These are phyloP conservation scores for Clarireedia paspali DNA, from an alignment of 2,329 filamentous ascomycete species.

Conservation along the genomic window DNA sequence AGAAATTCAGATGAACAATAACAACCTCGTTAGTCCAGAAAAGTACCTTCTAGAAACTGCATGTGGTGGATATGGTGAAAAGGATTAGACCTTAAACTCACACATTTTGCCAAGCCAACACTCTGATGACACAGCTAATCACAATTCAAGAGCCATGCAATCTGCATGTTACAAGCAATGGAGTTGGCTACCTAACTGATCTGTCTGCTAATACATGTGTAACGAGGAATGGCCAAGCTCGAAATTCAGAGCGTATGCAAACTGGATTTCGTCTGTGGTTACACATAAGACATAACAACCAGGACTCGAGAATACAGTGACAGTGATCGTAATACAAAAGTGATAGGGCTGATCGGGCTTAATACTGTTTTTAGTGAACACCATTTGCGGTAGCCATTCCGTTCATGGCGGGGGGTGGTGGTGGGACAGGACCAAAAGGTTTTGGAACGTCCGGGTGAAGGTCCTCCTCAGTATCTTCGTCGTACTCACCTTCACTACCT, in stretches of 20 bases:
- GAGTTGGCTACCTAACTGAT: neutral
- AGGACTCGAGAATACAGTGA: neutral
- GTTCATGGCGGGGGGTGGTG: conserved; percentile 24
- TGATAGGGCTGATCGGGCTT: neutral
- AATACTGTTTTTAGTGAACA: conserved; percentile 1
- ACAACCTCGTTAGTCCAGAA: too few relatives aligned
- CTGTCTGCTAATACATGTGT: conserved; percentile 5
- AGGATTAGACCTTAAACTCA: too few relatives aligned
- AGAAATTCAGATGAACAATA: too few relatives aligned
- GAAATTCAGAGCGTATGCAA: neutral
- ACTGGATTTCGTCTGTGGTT: neutral
- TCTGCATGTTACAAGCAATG: neutral
- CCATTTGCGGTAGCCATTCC: conserved; percentile 11
- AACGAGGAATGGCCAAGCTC: neutral
- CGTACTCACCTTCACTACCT: conserved; percentile 33
- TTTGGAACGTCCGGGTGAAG: conserved; percentile 25
- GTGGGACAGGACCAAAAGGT: conserved; percentile 28
- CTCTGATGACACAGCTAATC: neutral
- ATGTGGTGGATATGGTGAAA: too few relatives aligned
- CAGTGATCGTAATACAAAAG: conserved; percentile 6
- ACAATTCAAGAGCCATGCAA: neutral
- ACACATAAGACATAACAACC: neutral
- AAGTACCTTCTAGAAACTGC: too few relatives aligned
- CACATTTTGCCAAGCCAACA: neutral
- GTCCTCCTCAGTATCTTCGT: conserved; percentile 37